Base-by-base conservation (phyloP, 2,329 filamentous ascomycete genomes). In the Aspergillus puulaauensis region DNA sequence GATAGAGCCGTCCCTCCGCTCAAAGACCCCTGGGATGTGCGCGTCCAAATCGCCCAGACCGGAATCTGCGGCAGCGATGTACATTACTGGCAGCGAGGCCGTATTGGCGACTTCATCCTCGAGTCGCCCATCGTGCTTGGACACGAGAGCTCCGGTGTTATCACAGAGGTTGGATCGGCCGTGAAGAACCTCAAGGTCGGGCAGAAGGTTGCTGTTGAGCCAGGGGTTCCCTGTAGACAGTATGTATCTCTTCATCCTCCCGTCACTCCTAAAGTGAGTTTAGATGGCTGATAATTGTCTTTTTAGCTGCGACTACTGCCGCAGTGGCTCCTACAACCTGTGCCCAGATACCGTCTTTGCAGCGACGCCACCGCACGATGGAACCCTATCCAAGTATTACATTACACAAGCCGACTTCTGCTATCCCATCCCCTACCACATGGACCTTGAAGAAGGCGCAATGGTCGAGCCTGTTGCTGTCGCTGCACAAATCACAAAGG, bases 391-490 rank as follows among this genome's bases (percentile, higher is more conserved):
- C 3, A 82, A 79, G 59, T 83, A 80, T 66, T 83, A 79, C 65
- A 73, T 72, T 37, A 73, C 76, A 0, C 74, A 79, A 0, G 72
- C 74, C 0, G 80, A 82, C 64, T 83, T 74, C 59, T 77, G 77
- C 59, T 82, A 82, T 58, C 72, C 70, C 2, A 66, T 84, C 2
- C 79, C 80, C 0, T 68, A 70, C 0, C 68, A 77, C 47, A 72
- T 85, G 53, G 70, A 70, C 2, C 66, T 82, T 40, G 80, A 84
- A 58, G 79, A 83, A 24, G 82, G 79, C 1, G 82, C 82, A 0
- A 66, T 85, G 8, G 76, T 83, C 1, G 82, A 85, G 65, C 83
- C 82, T 0, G 69, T 83, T 0, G 77, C 81, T 0, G 81, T 84
- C 1, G 81, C 82, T 0, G 79, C 82, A 3, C 77, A 81, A 48